Evolutionary conservation across 345 rosid genomes (phyloP), one percentile per base, ranked within the genome.

Genomic region (Eutrema heterophyllum): DNA sequence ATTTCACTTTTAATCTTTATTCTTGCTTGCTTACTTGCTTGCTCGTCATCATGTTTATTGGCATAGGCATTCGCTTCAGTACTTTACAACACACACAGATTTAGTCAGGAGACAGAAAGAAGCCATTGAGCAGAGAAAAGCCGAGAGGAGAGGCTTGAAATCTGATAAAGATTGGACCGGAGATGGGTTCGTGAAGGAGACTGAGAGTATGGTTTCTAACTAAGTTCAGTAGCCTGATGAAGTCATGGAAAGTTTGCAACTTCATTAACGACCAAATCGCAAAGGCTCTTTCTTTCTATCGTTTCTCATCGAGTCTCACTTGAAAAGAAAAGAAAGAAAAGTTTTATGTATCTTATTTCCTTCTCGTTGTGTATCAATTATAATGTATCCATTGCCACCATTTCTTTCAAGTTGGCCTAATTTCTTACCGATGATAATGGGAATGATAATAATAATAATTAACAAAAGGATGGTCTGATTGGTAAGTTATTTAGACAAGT

Each of bases 131-230:
- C 87, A 81, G 74, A 80, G 99, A 77, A 96, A 87, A 76, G 97
- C 96, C 4, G 44, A 82, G 65, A 89, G 57, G 81, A 86, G 81
- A 71, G 98, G 99, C 21, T 76, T 92, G 82, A 85, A 85, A 72
- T 92, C 98, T 26, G 98, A 96, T 65, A 96, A 90, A 78, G 99
- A 96, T 36, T 90, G 99, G 99, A 96, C 98, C 0, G 96, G 96
- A 61, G 99, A 96, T 78, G 97, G 99, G 58, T 96, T 96, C 48
- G 98, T 92, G 51, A 85, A 85, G 12, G 99, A 92, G 83, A 80
- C 88, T 1, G 96, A 92, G 73, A 96, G 96, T 87, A 92, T 96
- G 98, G 97, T 90, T 76, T 96, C 97, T 29, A 92, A 90, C 82
- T 89, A 78, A 81, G 62, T 44, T 68, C 16, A 53, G 36, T 49